Evolutionary conservation across 2,329 filamentous ascomycete genomes (phyloP).

Genomic region (Colletotrichum sp.): DNA sequence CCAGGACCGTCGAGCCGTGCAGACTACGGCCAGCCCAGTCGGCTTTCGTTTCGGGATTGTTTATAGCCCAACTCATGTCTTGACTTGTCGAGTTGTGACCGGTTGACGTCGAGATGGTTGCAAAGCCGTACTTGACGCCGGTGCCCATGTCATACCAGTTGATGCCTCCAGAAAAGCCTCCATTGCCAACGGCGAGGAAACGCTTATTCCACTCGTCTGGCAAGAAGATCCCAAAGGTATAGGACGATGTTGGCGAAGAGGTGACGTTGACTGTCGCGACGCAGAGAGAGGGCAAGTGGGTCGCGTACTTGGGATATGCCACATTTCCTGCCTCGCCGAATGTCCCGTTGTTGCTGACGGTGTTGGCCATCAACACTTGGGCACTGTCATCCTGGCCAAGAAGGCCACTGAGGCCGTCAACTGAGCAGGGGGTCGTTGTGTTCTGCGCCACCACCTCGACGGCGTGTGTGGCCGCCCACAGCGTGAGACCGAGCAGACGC

Average conservation of each 20-base stretch:
- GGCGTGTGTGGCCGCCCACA: not conserved
- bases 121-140: conserved; percentile 47
- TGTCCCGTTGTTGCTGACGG: not conserved
- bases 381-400: not conserved
- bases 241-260: conserved; percentile 26
- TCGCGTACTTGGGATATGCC: conserved; percentile 29
- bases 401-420: not conserved
- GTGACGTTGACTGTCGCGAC: conserved; percentile 33
- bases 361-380: not conserved
- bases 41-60: conserved; percentile 35
- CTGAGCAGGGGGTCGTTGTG: not conserved
- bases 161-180: conserved; percentile 22
- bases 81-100: conserved; percentile 40
- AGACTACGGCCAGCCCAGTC: conserved; percentile 46
- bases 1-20: conserved; percentile 54
- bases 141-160: conserved; percentile 13
- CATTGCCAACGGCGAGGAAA: conserved; percentile 37
- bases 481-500: not conserved
- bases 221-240: conserved; percentile 35
- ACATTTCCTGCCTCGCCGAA: conserved; percentile 28
- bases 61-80: conserved; percentile 42
- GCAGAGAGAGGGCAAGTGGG: conserved; percentile 34
- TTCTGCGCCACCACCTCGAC: not conserved
- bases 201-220: conserved; percentile 34
- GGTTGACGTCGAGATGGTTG: conserved; percentile 46